phyloP scores from a whole-genome alignment of 129 eudicot species.

The Chrysanthemum makinoi region DNA sequence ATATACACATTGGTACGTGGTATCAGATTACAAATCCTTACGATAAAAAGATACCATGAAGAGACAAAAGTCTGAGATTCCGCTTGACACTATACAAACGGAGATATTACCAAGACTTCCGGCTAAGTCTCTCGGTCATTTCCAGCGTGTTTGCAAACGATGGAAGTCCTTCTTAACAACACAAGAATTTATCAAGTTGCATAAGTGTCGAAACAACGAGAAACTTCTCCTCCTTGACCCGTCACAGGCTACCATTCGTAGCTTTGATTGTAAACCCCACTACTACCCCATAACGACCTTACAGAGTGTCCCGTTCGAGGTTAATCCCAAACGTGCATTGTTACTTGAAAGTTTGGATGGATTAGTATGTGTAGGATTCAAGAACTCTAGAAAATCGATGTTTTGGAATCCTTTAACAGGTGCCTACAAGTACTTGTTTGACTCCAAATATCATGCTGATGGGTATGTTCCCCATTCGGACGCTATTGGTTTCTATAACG shows the following conservation, averaged over 20 bases:
- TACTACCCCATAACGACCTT: background rate
- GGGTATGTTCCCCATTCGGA: background rate
- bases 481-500: background rate
- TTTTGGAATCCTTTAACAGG: constrained; percentile 1
- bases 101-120: constrained; percentile 2
- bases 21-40: background rate
- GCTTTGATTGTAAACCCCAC: background rate
- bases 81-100: background rate
- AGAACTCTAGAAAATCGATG: background rate
- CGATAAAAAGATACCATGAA: background rate
- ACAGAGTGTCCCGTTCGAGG: background rate
- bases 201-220: background rate
- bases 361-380: background rate
- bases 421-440: background rate
- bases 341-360: background rate
- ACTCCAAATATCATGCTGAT: background rate
- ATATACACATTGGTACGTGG: background rate
- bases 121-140: background rate
- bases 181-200: background rate
- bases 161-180: background rate
- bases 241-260: background rate
- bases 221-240: background rate
- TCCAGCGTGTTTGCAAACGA: background rate
- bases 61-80: background rate
- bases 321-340: background rate